Base-by-base conservation (phyloP, 1,284 basidiomycete species). In the Phellopilus nigrolimitatus region DNA sequence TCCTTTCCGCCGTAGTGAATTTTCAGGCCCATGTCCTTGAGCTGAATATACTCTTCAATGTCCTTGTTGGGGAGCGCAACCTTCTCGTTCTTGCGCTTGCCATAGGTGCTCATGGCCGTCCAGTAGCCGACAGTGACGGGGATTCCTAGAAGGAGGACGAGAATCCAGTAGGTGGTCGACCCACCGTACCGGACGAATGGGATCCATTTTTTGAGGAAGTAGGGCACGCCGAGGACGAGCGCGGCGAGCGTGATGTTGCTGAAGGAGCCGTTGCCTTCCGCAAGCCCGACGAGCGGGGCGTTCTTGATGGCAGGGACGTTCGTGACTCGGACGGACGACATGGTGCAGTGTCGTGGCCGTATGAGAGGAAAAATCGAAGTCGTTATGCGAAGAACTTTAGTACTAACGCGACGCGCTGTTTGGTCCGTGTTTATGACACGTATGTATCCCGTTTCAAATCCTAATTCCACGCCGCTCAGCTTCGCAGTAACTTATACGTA, bases 41-140 rank as follows among this genome's bases (percentile, higher is more conserved):
- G 88, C 49, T 84, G 87, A 65, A 99, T 88, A 68, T 99, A 99
- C 61, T 88, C 80, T 62, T 89, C 86, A 57, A 97, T 80, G 59
- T 88, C 80, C 67, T 86, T 88, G 56, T 87, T 85, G 10, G 95
- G 94, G n/a, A 97, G 74, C 30, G 72, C 65, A 59, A 94, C 84
- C 72, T 95, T 94, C 59, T 91, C 84, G 69, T 97, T 93, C 68
- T 84, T 84, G 60, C 94, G 80, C 3, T 76, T 68, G 22, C 95
- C 93, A 61, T 85, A 89, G 59, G 75, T 82, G 64, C 90, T 93
- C 72, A 89, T 88, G 59, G 93, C 55, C 0, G 84, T 80, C 95
- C 95, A 99, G 76, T 99, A 99, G 7, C 70, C 84, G 51, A 97
- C 66, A 2, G 90, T 80, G 53, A 88, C 76, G 19, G 94, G 95